Evolutionary conservation across 257 asterid species (phyloP).

Genomic region (Avicennia marina): DNA sequence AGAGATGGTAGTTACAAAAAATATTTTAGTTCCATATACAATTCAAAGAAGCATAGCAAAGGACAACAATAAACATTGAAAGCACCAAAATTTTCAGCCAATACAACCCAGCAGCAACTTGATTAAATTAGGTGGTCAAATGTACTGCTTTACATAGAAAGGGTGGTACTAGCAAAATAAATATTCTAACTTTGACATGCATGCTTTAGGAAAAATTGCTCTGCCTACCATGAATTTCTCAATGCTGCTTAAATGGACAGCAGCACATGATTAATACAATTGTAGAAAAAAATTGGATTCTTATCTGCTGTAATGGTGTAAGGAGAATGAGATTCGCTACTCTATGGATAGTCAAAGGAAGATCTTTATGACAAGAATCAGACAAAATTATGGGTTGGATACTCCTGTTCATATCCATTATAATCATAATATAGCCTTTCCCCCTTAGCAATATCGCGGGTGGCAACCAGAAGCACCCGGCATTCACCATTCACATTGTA

Average conservation of each 20-base stretch:
- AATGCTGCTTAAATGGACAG: slow-evolving; percentile 15
- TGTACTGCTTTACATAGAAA: too few species aligned
- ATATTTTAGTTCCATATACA: too few species aligned
- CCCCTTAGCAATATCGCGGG: slow-evolving; percentile 71
- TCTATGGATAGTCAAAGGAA: slow-evolving; percentile 16
- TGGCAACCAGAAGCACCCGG: slow-evolving; percentile 63
- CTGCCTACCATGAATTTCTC: slow-evolving; percentile 15
- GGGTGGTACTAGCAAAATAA: background rate
- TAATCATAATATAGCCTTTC: slow-evolving; percentile 89
- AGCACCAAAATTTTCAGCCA: too few species aligned
- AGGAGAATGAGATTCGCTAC: slow-evolving; percentile 18
- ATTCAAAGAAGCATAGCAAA: too few species aligned
- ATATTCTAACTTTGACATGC: slow-evolving; percentile 13
- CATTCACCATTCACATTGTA: slow-evolving; percentile 60
- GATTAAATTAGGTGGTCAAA: too few species aligned
- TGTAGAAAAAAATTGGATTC: slow-evolving; percentile 10
- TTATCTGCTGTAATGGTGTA: slow-evolving; percentile 21
- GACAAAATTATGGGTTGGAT: slow-evolving; percentile 79
- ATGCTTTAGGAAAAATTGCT: slow-evolving; percentile 5
- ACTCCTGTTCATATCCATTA: slow-evolving; percentile 83
- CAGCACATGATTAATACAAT: slow-evolving; percentile 16
- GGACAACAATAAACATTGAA: too few species aligned
- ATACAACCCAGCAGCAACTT: too few species aligned
- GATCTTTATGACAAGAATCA: slow-evolving; percentile 21
- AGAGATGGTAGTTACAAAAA: too few species aligned